Evolutionary conservation across 2,329 filamentous ascomycete species (phyloP).

Genomic region (Alternaria gaisen): DNA sequence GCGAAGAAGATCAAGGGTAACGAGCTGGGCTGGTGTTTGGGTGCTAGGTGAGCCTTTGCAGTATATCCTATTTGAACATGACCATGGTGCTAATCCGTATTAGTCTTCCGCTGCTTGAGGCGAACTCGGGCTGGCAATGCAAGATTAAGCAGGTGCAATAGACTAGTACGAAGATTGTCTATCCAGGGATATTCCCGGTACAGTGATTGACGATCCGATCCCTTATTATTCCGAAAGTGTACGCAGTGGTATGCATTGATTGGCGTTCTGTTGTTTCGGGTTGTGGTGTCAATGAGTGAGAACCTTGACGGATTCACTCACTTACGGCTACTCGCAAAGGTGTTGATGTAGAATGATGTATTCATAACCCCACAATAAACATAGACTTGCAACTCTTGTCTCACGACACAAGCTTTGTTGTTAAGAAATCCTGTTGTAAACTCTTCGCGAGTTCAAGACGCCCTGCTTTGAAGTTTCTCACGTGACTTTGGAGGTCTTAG

Average conservation of each 20-base stretch:
- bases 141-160: slow-evolving; percentile 74
- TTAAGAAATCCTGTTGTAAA: too few species aligned
- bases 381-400: too few species aligned
- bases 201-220: too few species aligned
- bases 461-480: too few species aligned
- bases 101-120: slow-evolving; percentile 82
- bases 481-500: too few species aligned
- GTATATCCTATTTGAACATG: too few species aligned
- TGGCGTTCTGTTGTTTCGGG: background rate
- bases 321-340: background rate
- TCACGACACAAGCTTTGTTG: too few species aligned
- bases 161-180: background rate
- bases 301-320: background rate
- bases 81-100: too few species aligned
- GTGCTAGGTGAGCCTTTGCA: slow-evolving; percentile 76
- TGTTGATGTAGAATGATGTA: background rate
- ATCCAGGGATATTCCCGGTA: accelerated
- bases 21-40: slow-evolving; percentile 96
- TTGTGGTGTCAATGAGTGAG: background rate
- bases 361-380: background rate
- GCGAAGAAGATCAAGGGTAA: slow-evolving; percentile 99
- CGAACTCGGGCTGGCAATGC: slow-evolving; percentile 89
- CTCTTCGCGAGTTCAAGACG: too few species aligned
- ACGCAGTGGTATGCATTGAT: background rate
- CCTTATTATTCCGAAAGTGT: background rate